These are phyloP conservation scores for Echinosophora koreensis DNA, from an alignment of 306 rosid genomes.

Conservation along the genomic window DNA sequence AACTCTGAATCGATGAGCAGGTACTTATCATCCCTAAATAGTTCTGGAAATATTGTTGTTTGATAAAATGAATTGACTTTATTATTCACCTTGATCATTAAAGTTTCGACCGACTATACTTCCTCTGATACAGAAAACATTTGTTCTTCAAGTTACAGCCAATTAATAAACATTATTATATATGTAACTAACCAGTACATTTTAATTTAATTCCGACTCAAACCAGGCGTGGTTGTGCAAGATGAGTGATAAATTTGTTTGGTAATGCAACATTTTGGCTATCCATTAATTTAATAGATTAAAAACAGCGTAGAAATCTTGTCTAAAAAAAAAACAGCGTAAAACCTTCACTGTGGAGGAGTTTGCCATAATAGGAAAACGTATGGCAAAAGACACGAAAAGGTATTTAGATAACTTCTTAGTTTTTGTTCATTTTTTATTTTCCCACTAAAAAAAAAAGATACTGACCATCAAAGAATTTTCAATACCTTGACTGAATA, in stretches of 20 bases:
- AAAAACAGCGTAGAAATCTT: too few relatives aligned
- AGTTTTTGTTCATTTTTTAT: not conserved
- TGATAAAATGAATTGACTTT: not conserved
- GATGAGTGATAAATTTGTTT: constrained; percentile 11
- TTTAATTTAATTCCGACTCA: constrained; percentile 15
- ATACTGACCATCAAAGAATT: constrained; percentile 1
- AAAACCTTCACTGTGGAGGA: not conserved
- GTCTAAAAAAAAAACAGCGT: too few relatives aligned
- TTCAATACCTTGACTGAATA: not conserved
- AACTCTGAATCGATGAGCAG: not conserved
- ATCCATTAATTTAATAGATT: not conserved
- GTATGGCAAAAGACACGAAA: not conserved
- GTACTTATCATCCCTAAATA: constrained; percentile 2
- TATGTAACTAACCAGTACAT: constrained; percentile 1
- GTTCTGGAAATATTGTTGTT: not conserved
- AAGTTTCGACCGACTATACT: not conserved
- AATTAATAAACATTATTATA: constrained; percentile 19
- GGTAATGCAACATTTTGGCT: too few relatives aligned
- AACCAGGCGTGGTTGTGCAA: not conserved
- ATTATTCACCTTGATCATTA: not conserved
- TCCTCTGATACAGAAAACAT: not conserved
- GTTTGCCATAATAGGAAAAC: not conserved
- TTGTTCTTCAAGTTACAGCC: not conserved
- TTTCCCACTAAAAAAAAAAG: not conserved
- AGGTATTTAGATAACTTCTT: not conserved